Conservation (phyloP, 1,284 basidiomycete species). For the Volvariella volvacea region DNA sequence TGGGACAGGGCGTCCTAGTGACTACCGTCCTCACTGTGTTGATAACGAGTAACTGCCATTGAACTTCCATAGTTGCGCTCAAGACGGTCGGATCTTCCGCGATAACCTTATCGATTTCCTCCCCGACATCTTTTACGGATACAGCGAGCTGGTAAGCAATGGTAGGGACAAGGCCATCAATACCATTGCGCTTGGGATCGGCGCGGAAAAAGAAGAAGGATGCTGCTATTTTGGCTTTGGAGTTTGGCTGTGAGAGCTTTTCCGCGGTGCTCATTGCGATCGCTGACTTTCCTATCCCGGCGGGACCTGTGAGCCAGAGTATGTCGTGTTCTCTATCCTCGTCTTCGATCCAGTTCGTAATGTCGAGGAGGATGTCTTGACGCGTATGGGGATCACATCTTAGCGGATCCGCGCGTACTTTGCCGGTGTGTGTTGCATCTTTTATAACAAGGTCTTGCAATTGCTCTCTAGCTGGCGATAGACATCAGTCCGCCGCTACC, state of each 20-base stretch:
- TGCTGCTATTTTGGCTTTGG: not conserved
- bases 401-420: too few relatives aligned
- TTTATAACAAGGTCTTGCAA: too few relatives aligned
- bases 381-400: conserved; percentile 11
- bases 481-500: too few relatives aligned
- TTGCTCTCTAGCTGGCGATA: too few relatives aligned
- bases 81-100: too few relatives aligned
- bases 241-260: not conserved
- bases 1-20: too few relatives aligned
- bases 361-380: conserved; percentile 1
- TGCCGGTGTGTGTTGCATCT: too few relatives aligned
- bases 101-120: not conserved
- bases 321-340: not conserved
- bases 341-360: conserved; percentile 4
- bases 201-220: not conserved
- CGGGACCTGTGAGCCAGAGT: conserved; percentile 3
- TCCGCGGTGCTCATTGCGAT: too few relatives aligned
- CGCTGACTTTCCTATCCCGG: not conserved
- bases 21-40: too few relatives aligned
- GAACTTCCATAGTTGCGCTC: too few relatives aligned
- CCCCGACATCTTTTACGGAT: not conserved
- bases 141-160: not conserved
- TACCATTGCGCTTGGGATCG: not conserved
- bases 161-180: not conserved
- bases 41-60: too few relatives aligned